phyloP scores from a whole-genome alignment of 2,329 filamentous ascomycete genomes.

The Acephala macrosclerotiorum region DNA sequence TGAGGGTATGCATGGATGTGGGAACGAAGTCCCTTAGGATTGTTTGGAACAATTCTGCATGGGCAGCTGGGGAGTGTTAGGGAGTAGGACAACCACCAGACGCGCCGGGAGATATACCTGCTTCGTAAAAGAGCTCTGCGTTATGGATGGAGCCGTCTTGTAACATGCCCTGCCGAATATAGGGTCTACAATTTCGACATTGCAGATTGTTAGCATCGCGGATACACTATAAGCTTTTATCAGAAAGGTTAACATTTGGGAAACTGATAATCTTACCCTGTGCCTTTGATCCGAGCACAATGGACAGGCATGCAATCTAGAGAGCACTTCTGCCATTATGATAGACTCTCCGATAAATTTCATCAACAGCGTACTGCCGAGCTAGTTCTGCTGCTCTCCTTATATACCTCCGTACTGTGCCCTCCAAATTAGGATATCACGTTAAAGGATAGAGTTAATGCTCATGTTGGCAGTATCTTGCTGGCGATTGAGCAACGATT shows the following conservation, averaged over 20 bases:
- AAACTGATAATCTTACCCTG: background rate
- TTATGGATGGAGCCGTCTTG: background rate
- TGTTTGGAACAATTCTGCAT: no score
- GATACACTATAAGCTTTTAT: background rate
- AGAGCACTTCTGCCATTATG: background rate
- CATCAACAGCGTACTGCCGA: background rate
- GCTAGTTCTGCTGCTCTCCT: background rate
- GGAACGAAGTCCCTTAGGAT: no score
- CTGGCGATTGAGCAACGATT: background rate
- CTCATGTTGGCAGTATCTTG: background rate
- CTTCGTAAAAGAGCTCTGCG: background rate
- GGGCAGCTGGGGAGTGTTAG: background rate
- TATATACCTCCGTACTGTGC: no score
- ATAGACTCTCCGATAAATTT: background rate
- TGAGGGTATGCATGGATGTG: no score
- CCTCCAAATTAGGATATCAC: no score
- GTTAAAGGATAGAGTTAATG: no score
- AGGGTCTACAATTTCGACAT: background rate
- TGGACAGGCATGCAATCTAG: background rate
- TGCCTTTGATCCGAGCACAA: background rate
- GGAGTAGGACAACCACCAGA: no score
- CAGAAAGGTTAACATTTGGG: background rate
- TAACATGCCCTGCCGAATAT: background rate
- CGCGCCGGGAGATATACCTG: conserved; percentile 5
- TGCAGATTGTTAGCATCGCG: background rate